Conservation (phyloP, 257 asterid species). For the Fraxinus americana region DNA sequence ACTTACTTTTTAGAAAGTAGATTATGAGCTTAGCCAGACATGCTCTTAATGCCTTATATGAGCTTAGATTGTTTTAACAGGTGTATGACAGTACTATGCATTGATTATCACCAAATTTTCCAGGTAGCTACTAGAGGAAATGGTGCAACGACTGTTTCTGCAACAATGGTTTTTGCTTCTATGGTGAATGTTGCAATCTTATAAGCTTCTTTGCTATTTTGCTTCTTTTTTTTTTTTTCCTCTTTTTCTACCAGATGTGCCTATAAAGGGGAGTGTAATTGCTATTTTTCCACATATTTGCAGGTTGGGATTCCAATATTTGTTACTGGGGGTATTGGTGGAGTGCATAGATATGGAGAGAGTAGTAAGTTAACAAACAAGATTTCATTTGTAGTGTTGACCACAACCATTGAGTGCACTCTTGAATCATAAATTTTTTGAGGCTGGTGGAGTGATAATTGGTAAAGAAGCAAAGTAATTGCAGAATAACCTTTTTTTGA, state of each 20-base stretch:
- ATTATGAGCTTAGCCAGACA: neutral
- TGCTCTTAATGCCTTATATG: neutral
- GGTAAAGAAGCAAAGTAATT: neutral
- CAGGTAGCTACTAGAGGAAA: conserved; percentile 83
- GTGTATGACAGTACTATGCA: conserved; percentile 14
- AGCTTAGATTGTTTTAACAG: neutral
- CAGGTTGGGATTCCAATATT: conserved; percentile 92
- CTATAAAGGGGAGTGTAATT: neutral
- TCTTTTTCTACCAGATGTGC: neutral
- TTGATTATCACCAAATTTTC: conserved; percentile 30
- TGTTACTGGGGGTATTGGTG: conserved; percentile 97
- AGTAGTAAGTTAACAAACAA: conserved; percentile 53
- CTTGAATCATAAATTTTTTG: neutral
- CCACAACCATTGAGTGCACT: neutral
- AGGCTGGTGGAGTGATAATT: neutral
- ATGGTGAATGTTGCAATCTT: conserved; percentile 50
- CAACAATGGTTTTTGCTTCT: conserved; percentile 89
- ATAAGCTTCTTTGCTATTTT: neutral
- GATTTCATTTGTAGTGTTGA: neutral
- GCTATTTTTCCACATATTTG: conserved; percentile 20
- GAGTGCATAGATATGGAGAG: conserved; percentile 94
- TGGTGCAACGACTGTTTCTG: conserved; percentile 98
- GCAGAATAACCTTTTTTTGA: neutral
- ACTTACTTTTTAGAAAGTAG: neutral
- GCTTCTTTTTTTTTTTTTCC: neutral